phyloP scores from a whole-genome alignment of 2,329 filamentous ascomycete genomes.

The Ilyonectria mors-panacis region DNA sequence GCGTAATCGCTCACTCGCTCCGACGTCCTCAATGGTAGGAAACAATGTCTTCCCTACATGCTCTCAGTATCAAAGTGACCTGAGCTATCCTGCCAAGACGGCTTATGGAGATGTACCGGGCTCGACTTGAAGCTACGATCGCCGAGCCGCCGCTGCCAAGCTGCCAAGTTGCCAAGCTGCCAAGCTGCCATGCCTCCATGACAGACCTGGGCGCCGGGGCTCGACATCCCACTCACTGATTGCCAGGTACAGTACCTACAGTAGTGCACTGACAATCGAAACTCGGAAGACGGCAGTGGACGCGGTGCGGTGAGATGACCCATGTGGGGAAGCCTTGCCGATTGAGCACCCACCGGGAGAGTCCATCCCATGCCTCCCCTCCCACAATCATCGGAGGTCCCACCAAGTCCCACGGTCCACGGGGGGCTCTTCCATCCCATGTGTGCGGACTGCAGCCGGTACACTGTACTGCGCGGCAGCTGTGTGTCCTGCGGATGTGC shows the following conservation, averaged over 20 bases:
- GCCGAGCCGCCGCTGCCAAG: not conserved
- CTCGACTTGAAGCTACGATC: not conserved
- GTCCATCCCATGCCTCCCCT: conserved; percentile 7
- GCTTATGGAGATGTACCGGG: not conserved
- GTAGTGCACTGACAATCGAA: conserved; percentile 14
- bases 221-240: not conserved
- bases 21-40: conserved; percentile 11
- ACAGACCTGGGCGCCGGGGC: not conserved
- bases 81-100: not conserved
- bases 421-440: conserved; percentile 10
- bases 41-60: not conserved
- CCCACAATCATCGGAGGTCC: conserved; percentile 5
- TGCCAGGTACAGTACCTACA: conserved; percentile 10
- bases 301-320: conserved; percentile 47
- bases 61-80: not conserved
- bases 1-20: conserved; percentile 23
- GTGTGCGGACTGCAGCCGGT: conserved; percentile 1
- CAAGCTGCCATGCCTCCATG: not conserved
- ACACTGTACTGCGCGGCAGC: conserved; percentile 17
- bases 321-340: conserved; percentile 45
- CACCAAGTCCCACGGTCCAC: conserved; percentile 9
- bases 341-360: conserved; percentile 21
- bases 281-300: conserved; percentile 50
- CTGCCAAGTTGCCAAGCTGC: not conserved
- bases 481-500: not conserved